Percentiles rank a stretch among this genome's conserved stretches.
phyloP scores from a whole-genome alignment of 2,329 filamentous ascomycete species.

The Monilinia fructigena region DNA sequence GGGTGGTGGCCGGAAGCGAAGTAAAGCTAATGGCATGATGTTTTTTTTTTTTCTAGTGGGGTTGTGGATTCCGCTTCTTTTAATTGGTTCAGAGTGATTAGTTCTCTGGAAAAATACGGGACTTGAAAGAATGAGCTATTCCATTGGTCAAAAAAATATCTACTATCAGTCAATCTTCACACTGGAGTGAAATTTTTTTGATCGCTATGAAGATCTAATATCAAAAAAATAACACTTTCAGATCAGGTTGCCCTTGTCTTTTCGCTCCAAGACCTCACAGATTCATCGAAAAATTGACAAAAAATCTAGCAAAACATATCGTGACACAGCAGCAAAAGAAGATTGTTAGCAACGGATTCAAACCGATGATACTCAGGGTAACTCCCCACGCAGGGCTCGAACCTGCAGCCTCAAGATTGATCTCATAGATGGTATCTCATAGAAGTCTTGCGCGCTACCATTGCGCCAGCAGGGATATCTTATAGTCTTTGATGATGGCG shows the following conservation, averaged over 20 bases:
- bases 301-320: neutral
- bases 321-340: neutral
- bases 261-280: neutral
- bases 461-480: slow-evolving; percentile 20
- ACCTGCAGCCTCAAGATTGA: slow-evolving; percentile 10
- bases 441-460: slow-evolving; percentile 21
- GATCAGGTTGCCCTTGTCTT: no score
- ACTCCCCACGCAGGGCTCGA: slow-evolving; percentile 12
- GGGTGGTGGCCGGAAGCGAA: neutral
- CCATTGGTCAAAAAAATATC: neutral
- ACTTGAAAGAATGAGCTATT: no score
- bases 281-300: neutral
- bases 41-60: neutral
- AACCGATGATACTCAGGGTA: slow-evolving; percentile 17
- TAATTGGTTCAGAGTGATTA: neutral
- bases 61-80: neutral
- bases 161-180: neutral
- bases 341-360: neutral
- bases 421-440: neutral
- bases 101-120: neutral
- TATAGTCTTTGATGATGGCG: neutral
- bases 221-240: neutral
- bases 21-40: neutral
- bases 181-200: neutral
- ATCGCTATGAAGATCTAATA: no score